Base-by-base conservation (phyloP, 441 rosid species). In the Populus hybrid region DNA sequence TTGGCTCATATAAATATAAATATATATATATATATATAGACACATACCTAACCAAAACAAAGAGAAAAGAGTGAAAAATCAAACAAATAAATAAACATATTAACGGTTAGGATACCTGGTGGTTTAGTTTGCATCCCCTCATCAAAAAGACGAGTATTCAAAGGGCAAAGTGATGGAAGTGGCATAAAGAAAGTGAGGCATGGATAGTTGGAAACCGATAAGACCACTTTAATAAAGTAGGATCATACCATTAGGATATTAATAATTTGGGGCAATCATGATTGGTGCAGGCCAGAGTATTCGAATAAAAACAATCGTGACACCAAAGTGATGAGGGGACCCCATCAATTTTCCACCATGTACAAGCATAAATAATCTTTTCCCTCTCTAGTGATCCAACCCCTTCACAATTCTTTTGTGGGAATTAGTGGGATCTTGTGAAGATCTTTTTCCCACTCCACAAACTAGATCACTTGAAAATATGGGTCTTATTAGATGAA, bases 271-370 rank as follows among this genome's bases (percentile, higher is more conserved):
- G 34, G 36, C 10, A 24, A 67, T 74, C 35, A 57, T 63, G 57
- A 23, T 30, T 30, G 32, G 75, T 54, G 81, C 16, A 73, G 5
- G 79, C 76, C 78, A 72, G 72, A 34, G 73, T 74, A 71, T 72
- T 57, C 24, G n/a, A 71, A 76, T n/a, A 28, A 38, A 69, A 74
- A 40, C 34, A 28, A 5, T 28, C 8, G 6, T 11, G 57, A 5
- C 8, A 20, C 9, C 32, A 71, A 72, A 57, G 50, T 16, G 18
- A 36, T 10, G 7, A 20, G 59, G 69, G 28, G 67, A 24, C 66
- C 80, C 76, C 32, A 67, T 70, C 10, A 7, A 34, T 0, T 64
- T 77, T 16, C 74, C 64, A 38, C 77, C 73, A 28, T 64, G 6
- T 68, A 11, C 61, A 1, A 23, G 4, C 20, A 34, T 11, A 66